phyloP scores from a whole-genome alignment of 225 moss, liverwort and hornwort genomes.

The Takakia lepidozioides region DNA sequence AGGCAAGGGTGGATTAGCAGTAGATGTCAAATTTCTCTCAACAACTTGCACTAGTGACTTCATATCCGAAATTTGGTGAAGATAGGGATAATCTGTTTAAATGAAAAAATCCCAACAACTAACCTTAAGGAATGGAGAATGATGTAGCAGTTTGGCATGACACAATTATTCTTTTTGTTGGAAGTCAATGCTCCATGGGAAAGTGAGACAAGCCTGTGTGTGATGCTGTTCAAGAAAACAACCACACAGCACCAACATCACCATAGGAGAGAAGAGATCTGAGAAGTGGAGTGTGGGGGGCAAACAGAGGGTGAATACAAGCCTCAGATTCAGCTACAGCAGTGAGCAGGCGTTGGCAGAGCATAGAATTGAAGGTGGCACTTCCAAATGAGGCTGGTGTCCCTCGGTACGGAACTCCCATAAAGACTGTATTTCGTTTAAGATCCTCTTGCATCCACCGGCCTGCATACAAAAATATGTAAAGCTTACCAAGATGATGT shows the following conservation, averaged over 20 bases:
- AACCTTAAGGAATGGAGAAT: too few species aligned
- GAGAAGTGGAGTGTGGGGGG: not conserved
- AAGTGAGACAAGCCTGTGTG: not conserved
- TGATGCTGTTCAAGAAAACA: not conserved
- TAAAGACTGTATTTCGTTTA: slow-evolving; percentile 34
- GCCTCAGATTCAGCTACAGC: slow-evolving; percentile 71
- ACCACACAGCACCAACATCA: not conserved
- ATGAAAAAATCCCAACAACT: too few species aligned
- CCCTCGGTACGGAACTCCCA: slow-evolving; percentile 47
- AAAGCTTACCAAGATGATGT: not conserved
- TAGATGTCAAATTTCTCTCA: too few species aligned
- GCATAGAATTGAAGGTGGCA: slow-evolving; percentile 28
- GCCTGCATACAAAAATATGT: slow-evolving; percentile 21
- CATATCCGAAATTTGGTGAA: not conserved
- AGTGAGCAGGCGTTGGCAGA: slow-evolving; percentile 51
- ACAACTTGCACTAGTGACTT: not conserved
- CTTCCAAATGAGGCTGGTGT: slow-evolving; percentile 35
- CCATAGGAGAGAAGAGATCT: not conserved
- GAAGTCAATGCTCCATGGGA: not conserved
- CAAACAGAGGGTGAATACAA: slow-evolving; percentile 4
- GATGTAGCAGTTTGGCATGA: not conserved
- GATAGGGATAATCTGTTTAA: too few species aligned
- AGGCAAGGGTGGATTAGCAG: too few species aligned
- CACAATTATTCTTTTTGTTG: not conserved
- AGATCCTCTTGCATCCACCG: slow-evolving; percentile 34